Evolutionary conservation across 257 asterid genomes (phyloP).

Genomic region (Solanum dulcamara): DNA sequence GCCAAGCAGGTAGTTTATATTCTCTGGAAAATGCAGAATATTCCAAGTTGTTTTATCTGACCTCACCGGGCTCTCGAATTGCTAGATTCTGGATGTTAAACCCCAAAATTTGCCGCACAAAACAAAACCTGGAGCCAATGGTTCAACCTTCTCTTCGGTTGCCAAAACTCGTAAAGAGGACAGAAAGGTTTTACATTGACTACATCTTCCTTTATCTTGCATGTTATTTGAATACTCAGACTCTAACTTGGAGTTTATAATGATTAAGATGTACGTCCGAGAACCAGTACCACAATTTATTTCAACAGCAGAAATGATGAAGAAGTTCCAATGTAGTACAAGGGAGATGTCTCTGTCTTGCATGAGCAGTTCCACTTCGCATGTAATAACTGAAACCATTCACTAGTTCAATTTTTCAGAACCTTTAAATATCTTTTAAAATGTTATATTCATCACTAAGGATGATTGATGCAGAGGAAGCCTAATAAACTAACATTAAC

Average conservation of each 20-base stretch:
- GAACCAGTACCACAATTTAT: constrained; percentile 70
- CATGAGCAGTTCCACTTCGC: constrained; percentile 28
- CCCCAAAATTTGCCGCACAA: constrained; percentile 66
- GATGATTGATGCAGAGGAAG: constrained; percentile 25
- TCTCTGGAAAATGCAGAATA: background rate
- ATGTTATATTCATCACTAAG: background rate
- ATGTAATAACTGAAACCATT: constrained; percentile 20
- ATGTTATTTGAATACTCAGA: background rate
- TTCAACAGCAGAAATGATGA: constrained; percentile 88
- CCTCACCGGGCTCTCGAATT: background rate
- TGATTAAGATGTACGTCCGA: constrained; percentile 54
- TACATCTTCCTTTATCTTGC: background rate
- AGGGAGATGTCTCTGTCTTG: constrained; percentile 43
- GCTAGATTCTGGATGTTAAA: constrained; percentile 69
- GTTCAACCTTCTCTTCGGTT: constrained; percentile 29
- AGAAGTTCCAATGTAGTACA: constrained; percentile 71
- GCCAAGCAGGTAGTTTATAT: constrained; percentile 44
- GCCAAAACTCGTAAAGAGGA: constrained; percentile 55
- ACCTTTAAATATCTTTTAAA: background rate
- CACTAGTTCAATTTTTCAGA: background rate
- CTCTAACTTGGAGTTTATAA: background rate
- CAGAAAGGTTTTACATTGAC: constrained; percentile 36
- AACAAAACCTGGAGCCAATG: constrained; percentile 40
- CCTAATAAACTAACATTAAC: constrained; percentile 76
- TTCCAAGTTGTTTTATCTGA: background rate